A percentile compares a stretch with the other conserved stretches of the same genome.
phyloP scores from a whole-genome alignment of 2,329 filamentous ascomycete species.

The Epichloe sp. region DNA sequence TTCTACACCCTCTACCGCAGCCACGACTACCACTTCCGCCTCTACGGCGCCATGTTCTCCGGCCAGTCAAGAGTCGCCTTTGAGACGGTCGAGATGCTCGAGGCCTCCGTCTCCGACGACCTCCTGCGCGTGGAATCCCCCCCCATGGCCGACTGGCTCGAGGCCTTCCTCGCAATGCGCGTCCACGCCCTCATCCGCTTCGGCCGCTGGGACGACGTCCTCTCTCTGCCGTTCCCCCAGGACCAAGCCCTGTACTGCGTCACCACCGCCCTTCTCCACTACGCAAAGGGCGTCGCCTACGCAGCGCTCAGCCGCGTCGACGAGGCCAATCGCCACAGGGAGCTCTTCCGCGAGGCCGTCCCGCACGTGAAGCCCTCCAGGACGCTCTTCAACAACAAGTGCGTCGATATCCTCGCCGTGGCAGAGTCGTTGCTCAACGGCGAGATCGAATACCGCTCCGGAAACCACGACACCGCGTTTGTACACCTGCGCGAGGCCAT shows the following conservation, averaged over 20 bases:
- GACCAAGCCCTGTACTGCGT: conserved; percentile 52
- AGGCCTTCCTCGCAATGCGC: conserved; percentile 54
- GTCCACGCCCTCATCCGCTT: conserved; percentile 62
- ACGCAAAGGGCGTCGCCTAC: conserved; percentile 54
- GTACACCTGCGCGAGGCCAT: conserved; percentile 43
- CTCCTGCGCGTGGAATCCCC: conserved; percentile 51
- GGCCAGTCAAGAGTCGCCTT: conserved; percentile 51
- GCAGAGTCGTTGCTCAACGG: conserved; percentile 58
- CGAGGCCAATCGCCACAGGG: conserved; percentile 39
- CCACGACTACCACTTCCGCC: conserved; percentile 62
- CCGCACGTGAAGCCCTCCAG: conserved; percentile 42
- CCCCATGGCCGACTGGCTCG: conserved; percentile 70
- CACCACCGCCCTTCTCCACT: conserved; percentile 55
- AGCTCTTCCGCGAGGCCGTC: conserved; percentile 37
- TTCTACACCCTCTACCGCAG: conserved; percentile 68
- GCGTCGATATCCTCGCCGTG: conserved; percentile 45
- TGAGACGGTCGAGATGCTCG: conserved; percentile 44
- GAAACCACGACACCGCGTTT: conserved; percentile 46
- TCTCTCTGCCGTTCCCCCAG: conserved; percentile 39
- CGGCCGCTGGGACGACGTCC: conserved; percentile 55
- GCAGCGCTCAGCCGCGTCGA: conserved; percentile 43
- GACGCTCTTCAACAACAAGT: conserved; percentile 32
- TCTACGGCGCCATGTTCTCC: conserved; percentile 69
- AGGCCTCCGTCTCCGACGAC: conserved; percentile 47
- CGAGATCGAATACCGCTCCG: conserved; percentile 57